Evolutionary conservation across 768 basidiomycete genomes (phyloP).

Genomic region (Grammothele lineata): DNA sequence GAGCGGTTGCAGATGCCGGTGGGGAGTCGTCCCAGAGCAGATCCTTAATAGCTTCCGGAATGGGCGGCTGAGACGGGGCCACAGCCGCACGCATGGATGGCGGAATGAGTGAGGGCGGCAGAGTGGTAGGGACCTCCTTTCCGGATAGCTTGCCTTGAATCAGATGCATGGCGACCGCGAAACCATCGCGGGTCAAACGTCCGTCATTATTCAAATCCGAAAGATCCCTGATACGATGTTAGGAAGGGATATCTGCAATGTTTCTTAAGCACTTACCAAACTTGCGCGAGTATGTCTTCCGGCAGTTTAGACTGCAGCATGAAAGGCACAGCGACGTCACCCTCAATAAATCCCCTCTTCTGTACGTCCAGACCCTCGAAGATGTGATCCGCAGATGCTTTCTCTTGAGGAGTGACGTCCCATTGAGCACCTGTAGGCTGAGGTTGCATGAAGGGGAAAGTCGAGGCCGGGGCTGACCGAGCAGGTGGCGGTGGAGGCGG

Average conservation of each 20-base stretch:
- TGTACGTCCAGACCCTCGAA: constrained; percentile 80
- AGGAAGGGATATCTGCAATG: not conserved
- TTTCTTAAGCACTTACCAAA: constrained; percentile 64
- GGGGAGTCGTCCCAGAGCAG: constrained; percentile 41
- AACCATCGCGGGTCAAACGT: constrained; percentile 53
- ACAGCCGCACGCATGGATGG: constrained; percentile 61
- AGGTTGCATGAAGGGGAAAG: constrained; percentile 18
- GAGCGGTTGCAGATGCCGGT: constrained; percentile 33
- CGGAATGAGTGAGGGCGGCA: constrained; percentile 76
- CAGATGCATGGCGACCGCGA: constrained; percentile 53
- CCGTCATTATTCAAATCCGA: constrained; percentile 89
- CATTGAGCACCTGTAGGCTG: constrained; percentile 40
- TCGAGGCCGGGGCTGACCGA: constrained; percentile 17
- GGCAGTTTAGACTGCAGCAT: constrained; percentile 87
- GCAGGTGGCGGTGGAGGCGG: constrained; percentile 25
- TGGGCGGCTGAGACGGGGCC: constrained; percentile 32
- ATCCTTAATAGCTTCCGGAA: constrained; percentile 40
- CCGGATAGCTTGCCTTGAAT: constrained; percentile 85
- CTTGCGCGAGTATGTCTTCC: constrained; percentile 78
- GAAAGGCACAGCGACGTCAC: constrained; percentile 93
- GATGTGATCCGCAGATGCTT: constrained; percentile 68
- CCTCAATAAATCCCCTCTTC: constrained; percentile 79
- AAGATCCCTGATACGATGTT: constrained; percentile 66
- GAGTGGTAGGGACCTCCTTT: constrained; percentile 62
- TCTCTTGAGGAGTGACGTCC: constrained; percentile 84